Evolutionary conservation across 2,329 filamentous ascomycete genomes (phyloP).

Genomic region (Elsinoe arachidis): DNA sequence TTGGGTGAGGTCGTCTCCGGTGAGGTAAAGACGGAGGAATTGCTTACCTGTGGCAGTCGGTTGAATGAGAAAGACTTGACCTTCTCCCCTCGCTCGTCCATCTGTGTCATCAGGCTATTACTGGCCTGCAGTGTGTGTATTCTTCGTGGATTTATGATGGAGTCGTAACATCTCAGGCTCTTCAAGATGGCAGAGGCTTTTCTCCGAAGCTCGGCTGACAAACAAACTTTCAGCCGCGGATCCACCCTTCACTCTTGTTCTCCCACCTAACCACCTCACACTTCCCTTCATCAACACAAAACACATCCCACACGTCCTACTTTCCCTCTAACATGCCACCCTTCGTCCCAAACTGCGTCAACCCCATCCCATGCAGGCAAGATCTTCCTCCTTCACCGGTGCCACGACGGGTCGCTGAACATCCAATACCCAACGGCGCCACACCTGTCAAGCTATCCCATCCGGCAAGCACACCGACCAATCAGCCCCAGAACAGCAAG

Average conservation of each 20-base stretch:
- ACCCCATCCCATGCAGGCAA: not conserved
- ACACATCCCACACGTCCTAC: not conserved
- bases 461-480: not conserved
- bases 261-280: not conserved
- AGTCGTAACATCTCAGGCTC: too few species aligned
- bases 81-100: not conserved
- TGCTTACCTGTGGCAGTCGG: not conserved
- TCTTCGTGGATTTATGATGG: too few species aligned
- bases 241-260: not conserved
- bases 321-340: not conserved
- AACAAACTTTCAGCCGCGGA: not conserved
- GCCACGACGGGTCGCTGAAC: slow-evolving; percentile 1
- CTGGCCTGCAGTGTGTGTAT: not conserved
- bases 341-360: not conserved
- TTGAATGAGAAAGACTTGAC: too few species aligned
- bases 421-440: slow-evolving; percentile 12
- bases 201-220: not conserved
- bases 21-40: not conserved
- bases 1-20: not conserved
- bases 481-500: not conserved
- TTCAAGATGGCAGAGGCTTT: too few species aligned
- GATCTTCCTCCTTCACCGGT: not conserved
- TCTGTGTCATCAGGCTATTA: not conserved
- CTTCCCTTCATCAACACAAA: not conserved
- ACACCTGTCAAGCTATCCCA: slow-evolving; percentile 6